Base-by-base conservation (phyloP, 177 flowering plant genomes). In the Vitis hybrid region DNA sequence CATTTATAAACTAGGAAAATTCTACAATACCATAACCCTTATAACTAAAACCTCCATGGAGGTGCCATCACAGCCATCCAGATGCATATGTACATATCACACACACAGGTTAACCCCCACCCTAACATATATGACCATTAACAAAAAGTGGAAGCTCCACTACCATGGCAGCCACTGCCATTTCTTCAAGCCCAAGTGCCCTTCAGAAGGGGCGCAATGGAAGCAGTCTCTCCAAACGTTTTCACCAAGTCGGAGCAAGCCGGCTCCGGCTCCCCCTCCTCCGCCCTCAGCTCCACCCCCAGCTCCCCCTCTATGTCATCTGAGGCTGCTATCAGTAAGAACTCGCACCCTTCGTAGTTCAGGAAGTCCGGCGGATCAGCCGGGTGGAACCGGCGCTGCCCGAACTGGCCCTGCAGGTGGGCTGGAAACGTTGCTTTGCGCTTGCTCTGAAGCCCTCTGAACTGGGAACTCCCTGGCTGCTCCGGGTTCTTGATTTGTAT, bases 281-380 rank as follows among this genome's bases (percentile, higher is more conserved):
- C 21, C 0, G 86, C 67, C 74, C 74, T 56, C 9, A 88, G 73
- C 64, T 93, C 91, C 77, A 90, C 64, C 21, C 94, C 91, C 71
- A 93, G 35, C 74, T 91, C 98, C 61, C 85, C 85, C 5, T 90
- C 88, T 11, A 89, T 82, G 67, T 90, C 90, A 55, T 89, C 91
- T 0, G 97, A 90, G 1, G 95, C 95, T 2, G 90, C 58, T 65
- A 93, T 86, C 41, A 91, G 81, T 73, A 93, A 63, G 68, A 93
- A 82, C 72, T 93, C 95, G 54, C 98, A 91, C 0, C 97, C 94
- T 74, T 88, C 91, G n/a, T 84, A 90, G 82, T 93, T 91, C 71
- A 93, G 61, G 12, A 85, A 87, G 73, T 90, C 97, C 0, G 92
- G 90, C 2, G 93, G 97, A 61, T 91, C 90, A 2, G 89, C 92